phyloP scores from a whole-genome alignment of 2,329 filamentous ascomycete species.

The Zymoseptoria brevis region DNA sequence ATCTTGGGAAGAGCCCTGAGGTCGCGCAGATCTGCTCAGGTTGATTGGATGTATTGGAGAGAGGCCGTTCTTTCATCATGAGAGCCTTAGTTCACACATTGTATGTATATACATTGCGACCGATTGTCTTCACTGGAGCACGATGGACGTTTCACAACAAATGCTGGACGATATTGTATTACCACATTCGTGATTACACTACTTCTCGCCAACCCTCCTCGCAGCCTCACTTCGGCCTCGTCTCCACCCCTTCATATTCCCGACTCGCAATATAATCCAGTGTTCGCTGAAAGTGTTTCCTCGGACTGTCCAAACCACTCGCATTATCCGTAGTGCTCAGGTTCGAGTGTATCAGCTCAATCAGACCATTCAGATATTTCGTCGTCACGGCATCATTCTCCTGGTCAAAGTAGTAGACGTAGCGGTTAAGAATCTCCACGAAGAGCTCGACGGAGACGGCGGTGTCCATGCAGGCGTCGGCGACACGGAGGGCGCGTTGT shows the following conservation, averaged over 20 bases:
- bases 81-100: too few relatives aligned
- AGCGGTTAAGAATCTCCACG: slow-evolving; percentile 95
- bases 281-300: slow-evolving; percentile 89
- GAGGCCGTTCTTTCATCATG: too few relatives aligned
- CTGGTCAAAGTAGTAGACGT: slow-evolving; percentile 99
- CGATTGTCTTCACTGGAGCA: too few relatives aligned
- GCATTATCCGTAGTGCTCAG: slow-evolving; percentile 79
- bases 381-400: slow-evolving; percentile 97
- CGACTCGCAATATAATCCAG: slow-evolving; percentile 86
- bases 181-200: background rate
- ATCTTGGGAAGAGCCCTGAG: background rate
- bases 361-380: slow-evolving; percentile 95
- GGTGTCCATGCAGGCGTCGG: slow-evolving; percentile 98
- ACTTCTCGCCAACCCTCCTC: background rate
- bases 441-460: slow-evolving; percentile 95
- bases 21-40: too few relatives aligned
- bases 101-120: too few relatives aligned
- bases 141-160: background rate
- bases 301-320: slow-evolving; percentile 75
- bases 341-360: slow-evolving; percentile 97
- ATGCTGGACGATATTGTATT: background rate
- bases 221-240: slow-evolving; percentile 46
- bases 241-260: slow-evolving; percentile 86
- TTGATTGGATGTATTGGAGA: too few relatives aligned
- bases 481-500: slow-evolving; percentile 88